A percentile compares a stretch with the other conserved stretches of the same genome.
phyloP scores from a whole-genome alignment of 192 early-diverging fungal species.

The Linderina pennispora region DNA sequence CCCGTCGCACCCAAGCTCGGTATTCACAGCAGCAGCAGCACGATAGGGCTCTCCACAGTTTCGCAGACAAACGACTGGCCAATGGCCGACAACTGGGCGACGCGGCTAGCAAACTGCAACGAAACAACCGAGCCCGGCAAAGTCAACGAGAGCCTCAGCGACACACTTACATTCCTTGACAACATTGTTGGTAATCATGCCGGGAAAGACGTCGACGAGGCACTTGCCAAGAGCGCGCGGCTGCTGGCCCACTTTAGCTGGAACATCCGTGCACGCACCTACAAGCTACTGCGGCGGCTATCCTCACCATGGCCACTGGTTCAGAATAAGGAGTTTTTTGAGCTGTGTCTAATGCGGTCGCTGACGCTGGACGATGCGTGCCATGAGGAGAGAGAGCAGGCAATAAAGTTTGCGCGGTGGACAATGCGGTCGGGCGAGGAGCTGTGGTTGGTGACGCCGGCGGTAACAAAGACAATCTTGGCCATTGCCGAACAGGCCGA shows the following conservation, averaged over 20 bases:
- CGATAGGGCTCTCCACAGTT: too few relatives aligned
- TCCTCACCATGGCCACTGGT: conserved; percentile 12
- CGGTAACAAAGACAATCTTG: conserved; percentile 37
- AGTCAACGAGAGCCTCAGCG: conserved; percentile 33
- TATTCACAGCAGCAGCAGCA: too few relatives aligned
- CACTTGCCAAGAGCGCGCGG: too few relatives aligned
- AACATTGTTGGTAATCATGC: too few relatives aligned
- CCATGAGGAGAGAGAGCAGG: conserved; percentile 48
- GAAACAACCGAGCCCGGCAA: conserved; percentile 33
- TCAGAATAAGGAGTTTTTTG: conserved; percentile 34
- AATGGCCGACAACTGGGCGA: conserved; percentile 1
- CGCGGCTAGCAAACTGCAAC: conserved; percentile 22
- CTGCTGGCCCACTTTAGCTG: conserved; percentile 39
- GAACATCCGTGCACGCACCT: conserved; percentile 41
- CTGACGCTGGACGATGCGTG: conserved; percentile 25
- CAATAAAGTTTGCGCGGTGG: conserved; percentile 42
- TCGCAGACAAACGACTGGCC: too few relatives aligned
- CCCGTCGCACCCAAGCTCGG: too few relatives aligned
- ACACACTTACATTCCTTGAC: conserved; percentile 11
- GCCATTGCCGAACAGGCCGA: conserved; percentile 44
- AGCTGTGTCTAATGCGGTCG: conserved; percentile 37
- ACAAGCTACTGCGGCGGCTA: conserved; percentile 34
- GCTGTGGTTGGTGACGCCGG: conserved; percentile 28
- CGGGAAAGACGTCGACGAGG: too few relatives aligned
- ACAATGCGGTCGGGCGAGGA: conserved; percentile 29